Evolutionary conservation across 331 rosid species (phyloP).

Genomic region (Malus hybrid): DNA sequence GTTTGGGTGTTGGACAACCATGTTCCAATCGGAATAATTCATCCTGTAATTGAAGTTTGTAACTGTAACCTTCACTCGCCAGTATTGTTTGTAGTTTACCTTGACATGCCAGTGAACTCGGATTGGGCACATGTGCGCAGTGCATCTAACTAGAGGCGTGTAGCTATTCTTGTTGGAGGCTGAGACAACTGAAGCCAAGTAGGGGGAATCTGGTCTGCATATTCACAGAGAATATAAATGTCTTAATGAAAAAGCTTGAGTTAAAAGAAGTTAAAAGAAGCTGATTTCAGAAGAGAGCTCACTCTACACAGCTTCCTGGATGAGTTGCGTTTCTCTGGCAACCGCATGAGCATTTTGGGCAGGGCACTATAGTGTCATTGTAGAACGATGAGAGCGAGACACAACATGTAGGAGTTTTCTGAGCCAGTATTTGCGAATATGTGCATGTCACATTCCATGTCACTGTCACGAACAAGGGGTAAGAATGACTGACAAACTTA

Average conservation of each 20-base stretch:
- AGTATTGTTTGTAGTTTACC: slow-evolving; percentile 69
- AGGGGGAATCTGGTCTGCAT: slow-evolving; percentile 47
- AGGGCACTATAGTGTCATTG: slow-evolving; percentile 63
- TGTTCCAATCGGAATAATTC: slow-evolving; percentile 82
- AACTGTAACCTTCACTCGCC: slow-evolving; percentile 82
- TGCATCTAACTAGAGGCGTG: slow-evolving; percentile 65
- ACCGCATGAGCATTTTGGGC: slow-evolving; percentile 75
- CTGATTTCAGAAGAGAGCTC: slow-evolving; percentile 17
- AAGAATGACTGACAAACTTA: neutral
- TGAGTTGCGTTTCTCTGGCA: slow-evolving; percentile 44
- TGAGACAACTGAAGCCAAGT: slow-evolving; percentile 52
- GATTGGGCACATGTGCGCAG: slow-evolving; percentile 81
- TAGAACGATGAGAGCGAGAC: slow-evolving; percentile 83
- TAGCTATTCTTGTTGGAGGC: slow-evolving; percentile 19
- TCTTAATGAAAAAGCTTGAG: neutral
- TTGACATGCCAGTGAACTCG: slow-evolving; percentile 93
- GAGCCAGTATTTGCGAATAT: slow-evolving; percentile 81
- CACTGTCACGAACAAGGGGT: slow-evolving; percentile 46
- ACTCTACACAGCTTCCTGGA: slow-evolving; percentile 63
- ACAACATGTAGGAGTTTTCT: slow-evolving; percentile 68
- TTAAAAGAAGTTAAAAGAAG: neutral
- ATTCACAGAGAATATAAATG: neutral
- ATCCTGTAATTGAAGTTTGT: slow-evolving; percentile 71
- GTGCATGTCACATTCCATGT: slow-evolving; percentile 86
- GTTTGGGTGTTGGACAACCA: slow-evolving; percentile 84